Base-by-base conservation (phyloP, 75 land plant genomes). In the Cryptomeria japonica region DNA sequence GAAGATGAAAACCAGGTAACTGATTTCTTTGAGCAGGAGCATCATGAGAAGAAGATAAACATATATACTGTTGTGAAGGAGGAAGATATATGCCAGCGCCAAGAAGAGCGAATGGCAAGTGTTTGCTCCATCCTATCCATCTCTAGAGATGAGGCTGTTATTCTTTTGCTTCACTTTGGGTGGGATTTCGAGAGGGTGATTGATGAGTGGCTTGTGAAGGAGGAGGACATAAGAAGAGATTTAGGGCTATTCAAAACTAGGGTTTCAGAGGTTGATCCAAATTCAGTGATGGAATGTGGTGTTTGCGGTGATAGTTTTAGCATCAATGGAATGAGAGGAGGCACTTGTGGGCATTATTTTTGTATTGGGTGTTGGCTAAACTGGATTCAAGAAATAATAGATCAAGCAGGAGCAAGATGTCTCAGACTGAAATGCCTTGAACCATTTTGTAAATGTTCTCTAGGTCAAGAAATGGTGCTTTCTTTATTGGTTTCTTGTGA, bases 91-190 rank as follows among this genome's bases (percentile, higher is more conserved):
- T n/a, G n/a, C n/a, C n/a, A n/a, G n/a, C n/a, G n/a, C n/a, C n/a
- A n/a, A n/a, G n/a, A n/a, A n/a, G n/a, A n/a, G n/a, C n/a, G n/a
- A n/a, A n/a, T n/a, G n/a, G n/a, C n/a, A n/a, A n/a, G n/a, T n/a
- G n/a, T n/a, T n/a, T n/a, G n/a, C n/a, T n/a, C n/a, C n/a, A n/a
- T n/a, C n/a, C n/a, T n/a, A n/a, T n/a, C n/a, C n/a, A 91, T 95
- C 51, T 88, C 94, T 55, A 88, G 87, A 58, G 89, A 78, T 80
- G 87, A 87, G 4, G 94, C 94, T 41, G 87, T 92, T 85, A 90
- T 90, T 70, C 88, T 95, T 64, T 88, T 95, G 53, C 93, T 93
- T n/a, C 93, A 94, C 86, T 95, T 91, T 87, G 91, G 93, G 28
- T 95, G 94, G 97, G 13, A 22, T 73, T 9, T 32, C 32, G 12